These are phyloP conservation scores for Neurospora sp. DNA, from an alignment of 495 filamentous ascomycete species.

Conservation along the genomic window DNA sequence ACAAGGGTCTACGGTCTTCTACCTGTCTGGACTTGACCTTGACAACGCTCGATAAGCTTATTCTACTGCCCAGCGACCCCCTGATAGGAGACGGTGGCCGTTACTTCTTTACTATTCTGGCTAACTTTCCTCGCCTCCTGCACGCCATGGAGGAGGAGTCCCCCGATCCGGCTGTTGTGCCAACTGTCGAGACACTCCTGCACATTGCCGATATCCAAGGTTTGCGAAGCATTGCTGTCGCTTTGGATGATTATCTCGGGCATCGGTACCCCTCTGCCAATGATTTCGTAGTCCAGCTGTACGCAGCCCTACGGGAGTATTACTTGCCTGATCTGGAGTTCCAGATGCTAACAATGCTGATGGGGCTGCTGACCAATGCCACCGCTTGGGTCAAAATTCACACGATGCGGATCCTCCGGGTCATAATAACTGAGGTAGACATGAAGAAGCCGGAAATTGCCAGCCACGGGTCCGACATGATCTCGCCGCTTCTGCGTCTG, in stretches of 20 bases:
- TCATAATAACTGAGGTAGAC: constrained; percentile 81
- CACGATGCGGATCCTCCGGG: constrained; percentile 81
- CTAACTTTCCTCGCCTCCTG: constrained; percentile 84
- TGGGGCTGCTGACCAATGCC: constrained; percentile 84
- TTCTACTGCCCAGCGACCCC: constrained; percentile 65
- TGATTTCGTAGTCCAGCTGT: constrained; percentile 68
- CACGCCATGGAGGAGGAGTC: constrained; percentile 60
- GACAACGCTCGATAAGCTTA: constrained; percentile 65
- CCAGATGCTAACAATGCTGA: constrained; percentile 74
- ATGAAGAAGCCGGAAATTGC: constrained; percentile 88
- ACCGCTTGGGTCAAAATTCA: constrained; percentile 82
- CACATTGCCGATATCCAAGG: constrained; percentile 62
- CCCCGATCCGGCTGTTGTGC: constrained; percentile 42
- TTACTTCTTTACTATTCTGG: constrained; percentile 72
- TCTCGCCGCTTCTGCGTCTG: constrained; percentile 82
- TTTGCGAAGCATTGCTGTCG: constrained; percentile 42
- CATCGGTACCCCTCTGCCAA: constrained; percentile 57
- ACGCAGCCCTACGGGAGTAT: constrained; percentile 63
- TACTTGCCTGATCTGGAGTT: constrained; percentile 82
- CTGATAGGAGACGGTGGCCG: constrained; percentile 75
- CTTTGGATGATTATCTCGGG: constrained; percentile 60
- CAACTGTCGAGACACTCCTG: constrained; percentile 58
- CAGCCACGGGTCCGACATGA: constrained; percentile 85
- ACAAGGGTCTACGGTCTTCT: constrained; percentile 88
- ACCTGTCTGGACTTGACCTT: constrained; percentile 66